Percentiles rank a stretch among this genome's conserved stretches.
phyloP scores from a whole-genome alignment of 208 protist genomes.

The Trypanosoma vivax region DNA sequence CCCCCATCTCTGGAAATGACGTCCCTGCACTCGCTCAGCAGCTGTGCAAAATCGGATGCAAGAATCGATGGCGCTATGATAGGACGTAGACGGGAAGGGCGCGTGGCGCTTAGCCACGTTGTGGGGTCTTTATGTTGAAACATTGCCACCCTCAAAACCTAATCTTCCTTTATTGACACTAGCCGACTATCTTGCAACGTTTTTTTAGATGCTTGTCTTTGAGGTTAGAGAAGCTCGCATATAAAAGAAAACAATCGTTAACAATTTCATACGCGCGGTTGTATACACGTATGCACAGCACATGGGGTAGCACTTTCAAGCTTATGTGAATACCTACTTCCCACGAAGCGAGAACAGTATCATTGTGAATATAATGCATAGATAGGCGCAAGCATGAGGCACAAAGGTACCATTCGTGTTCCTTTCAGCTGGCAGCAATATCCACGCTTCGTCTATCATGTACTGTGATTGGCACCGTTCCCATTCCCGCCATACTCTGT shows the following conservation, averaged over 20 bases:
- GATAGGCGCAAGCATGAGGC: background rate
- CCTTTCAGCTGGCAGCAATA: slow-evolving; percentile 22
- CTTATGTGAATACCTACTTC: too few relatives aligned
- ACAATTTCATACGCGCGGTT: too few relatives aligned
- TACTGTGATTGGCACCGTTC: slow-evolving; percentile 25
- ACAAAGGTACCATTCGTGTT: background rate
- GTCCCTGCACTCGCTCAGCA: slow-evolving; percentile 73
- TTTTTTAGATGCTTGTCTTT: too few relatives aligned
- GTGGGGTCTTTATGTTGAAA: slow-evolving; percentile 50
- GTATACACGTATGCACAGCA: too few relatives aligned
- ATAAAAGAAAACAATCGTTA: too few relatives aligned
- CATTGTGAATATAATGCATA: too few relatives aligned
- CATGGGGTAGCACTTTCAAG: too few relatives aligned
- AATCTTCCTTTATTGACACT: too few relatives aligned
- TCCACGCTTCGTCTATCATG: slow-evolving; percentile 36
- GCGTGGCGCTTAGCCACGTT: slow-evolving; percentile 53
- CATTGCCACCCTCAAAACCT: slow-evolving; percentile 10
- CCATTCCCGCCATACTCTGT: slow-evolving; percentile 12
- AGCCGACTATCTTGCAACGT: too few relatives aligned
- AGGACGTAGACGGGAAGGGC: slow-evolving; percentile 30
- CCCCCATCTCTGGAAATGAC: slow-evolving; percentile 63
- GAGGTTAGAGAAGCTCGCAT: too few relatives aligned
- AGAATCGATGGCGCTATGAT: slow-evolving; percentile 91
- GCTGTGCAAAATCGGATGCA: slow-evolving; percentile 76
- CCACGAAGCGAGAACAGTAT: too few relatives aligned